Conservation (phyloP, 768 basidiomycete genomes). For the Xerocomus brunneocitrinus region DNA sequence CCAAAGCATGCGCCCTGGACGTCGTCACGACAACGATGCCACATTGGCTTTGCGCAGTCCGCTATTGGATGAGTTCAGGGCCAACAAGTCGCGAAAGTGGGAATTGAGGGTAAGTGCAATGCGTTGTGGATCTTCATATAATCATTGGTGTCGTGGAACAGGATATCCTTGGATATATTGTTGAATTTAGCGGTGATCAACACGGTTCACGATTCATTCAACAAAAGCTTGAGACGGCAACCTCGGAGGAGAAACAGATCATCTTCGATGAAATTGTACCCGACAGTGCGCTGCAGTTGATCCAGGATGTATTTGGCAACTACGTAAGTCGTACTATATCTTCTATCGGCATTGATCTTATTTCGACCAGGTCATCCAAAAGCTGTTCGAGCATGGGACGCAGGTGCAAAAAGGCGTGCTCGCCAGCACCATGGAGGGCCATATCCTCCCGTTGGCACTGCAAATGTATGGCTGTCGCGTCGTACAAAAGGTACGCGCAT, state of each 20-base stretch:
- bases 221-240: constrained; percentile 71
- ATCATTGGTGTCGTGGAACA: constrained; percentile 28
- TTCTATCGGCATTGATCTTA: constrained; percentile 5
- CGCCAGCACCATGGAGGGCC: constrained; percentile 69
- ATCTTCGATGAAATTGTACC: constrained; percentile 90
- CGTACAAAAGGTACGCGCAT: constrained; percentile 70
- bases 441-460: constrained; percentile 69
- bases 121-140: background rate
- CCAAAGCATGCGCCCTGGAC: constrained; percentile 40
- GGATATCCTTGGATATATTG: constrained; percentile 83
- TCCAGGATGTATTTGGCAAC: constrained; percentile 94
- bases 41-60: constrained; percentile 54
- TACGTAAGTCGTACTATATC: constrained; percentile 53
- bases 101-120: constrained; percentile 57
- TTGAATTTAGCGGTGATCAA: constrained; percentile 92
- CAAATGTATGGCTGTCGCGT: constrained; percentile 98
- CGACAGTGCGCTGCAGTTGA: constrained; percentile 64
- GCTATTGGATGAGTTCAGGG: constrained; percentile 79
- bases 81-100: constrained; percentile 77
- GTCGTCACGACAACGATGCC: constrained; percentile 41
- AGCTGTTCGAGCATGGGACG: constrained; percentile 85
- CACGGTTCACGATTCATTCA: constrained; percentile 99
- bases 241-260: constrained; percentile 70
- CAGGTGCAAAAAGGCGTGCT: constrained; percentile 67
- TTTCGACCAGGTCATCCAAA: constrained; percentile 75